These are phyloP conservation scores for Solanum arcanum DNA, from an alignment of 257 asterid genomes.

Conservation along the genomic window DNA sequence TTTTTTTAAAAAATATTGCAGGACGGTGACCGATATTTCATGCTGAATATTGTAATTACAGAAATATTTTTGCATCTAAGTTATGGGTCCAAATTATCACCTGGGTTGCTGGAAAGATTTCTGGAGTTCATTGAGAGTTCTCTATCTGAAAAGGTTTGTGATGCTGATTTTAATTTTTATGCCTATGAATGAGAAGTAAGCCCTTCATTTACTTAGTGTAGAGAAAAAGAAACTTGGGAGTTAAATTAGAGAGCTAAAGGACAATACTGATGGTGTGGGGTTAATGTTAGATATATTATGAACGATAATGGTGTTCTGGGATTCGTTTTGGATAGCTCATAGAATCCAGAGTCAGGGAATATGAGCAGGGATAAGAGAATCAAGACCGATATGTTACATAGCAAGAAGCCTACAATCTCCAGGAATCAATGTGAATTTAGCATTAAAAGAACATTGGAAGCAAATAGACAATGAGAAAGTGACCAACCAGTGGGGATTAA, in stretches of 20 bases:
- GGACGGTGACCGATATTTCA: slow-evolving; percentile 55
- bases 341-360: background rate
- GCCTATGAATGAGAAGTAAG: background rate
- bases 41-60: slow-evolving; percentile 51
- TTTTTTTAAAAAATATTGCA: slow-evolving; percentile 29
- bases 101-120: slow-evolving; percentile 49
- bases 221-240: background rate
- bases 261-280: background rate
- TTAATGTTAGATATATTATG: background rate
- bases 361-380: background rate
- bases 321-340: background rate
- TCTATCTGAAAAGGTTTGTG: slow-evolving; percentile 48
- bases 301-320: background rate
- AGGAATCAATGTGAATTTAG: background rate
- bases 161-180: background rate
- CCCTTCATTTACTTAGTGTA: background rate
- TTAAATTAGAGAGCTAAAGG: background rate
- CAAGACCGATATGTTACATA: background rate
- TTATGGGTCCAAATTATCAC: slow-evolving; percentile 29
- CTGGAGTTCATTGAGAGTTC: slow-evolving; percentile 67
- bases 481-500: background rate
- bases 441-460: background rate
- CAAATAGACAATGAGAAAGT: background rate
- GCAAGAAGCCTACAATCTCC: background rate
- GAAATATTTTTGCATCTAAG: slow-evolving; percentile 57